Percentiles rank a stretch among this genome's conserved stretches.
phyloP scores from a whole-genome alignment of 2,329 filamentous ascomycete genomes.

The Calonectria leucothoes region DNA sequence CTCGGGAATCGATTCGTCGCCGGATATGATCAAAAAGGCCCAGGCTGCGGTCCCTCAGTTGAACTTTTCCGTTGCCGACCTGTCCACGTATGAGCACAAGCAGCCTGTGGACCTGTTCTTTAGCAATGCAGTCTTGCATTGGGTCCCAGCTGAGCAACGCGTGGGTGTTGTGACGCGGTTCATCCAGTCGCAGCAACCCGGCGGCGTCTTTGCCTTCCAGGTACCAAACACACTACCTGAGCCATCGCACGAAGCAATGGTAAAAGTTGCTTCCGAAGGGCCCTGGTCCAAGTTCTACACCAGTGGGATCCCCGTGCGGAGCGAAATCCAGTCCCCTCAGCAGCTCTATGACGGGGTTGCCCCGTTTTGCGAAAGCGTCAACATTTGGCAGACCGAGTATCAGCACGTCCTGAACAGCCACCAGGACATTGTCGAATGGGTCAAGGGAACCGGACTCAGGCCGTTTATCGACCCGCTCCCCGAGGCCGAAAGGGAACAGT shows the following conservation, averaged over 20 bases:
- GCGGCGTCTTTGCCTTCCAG: constrained; percentile 66
- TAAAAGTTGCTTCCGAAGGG: constrained; percentile 47
- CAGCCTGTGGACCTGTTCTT: constrained; percentile 58
- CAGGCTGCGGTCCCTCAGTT: constrained; percentile 51
- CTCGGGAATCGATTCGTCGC: constrained; percentile 65
- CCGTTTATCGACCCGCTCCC: constrained; percentile 64
- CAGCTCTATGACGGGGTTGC: constrained; percentile 62
- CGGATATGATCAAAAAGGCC: constrained; percentile 66
- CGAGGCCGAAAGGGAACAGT: constrained; percentile 53
- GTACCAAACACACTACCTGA: constrained; percentile 60
- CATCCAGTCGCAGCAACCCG: constrained; percentile 51
- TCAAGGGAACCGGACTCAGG: constrained; percentile 66
- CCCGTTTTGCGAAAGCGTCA: constrained; percentile 54
- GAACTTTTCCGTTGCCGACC: constrained; percentile 59
- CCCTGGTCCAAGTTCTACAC: constrained; percentile 50
- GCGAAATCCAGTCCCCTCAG: constrained; percentile 58
- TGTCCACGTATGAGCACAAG: constrained; percentile 53
- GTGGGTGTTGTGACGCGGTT: constrained; percentile 58
- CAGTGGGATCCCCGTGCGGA: constrained; percentile 52
- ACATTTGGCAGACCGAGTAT: constrained; percentile 67
- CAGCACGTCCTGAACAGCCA: constrained; percentile 62
- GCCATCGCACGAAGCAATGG: constrained; percentile 63
- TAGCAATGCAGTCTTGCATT: constrained; percentile 70
- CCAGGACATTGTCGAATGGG: constrained; percentile 68
- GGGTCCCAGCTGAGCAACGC: constrained; percentile 58